phyloP scores from a whole-genome alignment of 768 basidiomycete genomes.

The Myochromella boudieri region DNA sequence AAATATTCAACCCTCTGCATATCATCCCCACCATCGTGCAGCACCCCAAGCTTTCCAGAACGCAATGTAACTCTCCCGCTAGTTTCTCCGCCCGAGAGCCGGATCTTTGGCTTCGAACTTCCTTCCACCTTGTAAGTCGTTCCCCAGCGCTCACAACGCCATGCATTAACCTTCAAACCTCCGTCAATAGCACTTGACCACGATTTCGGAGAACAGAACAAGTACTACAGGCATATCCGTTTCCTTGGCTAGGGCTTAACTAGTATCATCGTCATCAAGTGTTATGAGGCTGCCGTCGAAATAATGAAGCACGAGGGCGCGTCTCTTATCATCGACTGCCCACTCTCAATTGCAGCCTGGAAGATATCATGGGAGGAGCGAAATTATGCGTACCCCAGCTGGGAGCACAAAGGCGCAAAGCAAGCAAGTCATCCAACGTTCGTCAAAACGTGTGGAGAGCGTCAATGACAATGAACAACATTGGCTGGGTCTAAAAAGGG shows the following conservation, averaged over 20 bases:
- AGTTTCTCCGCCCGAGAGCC: slow-evolving; percentile 38
- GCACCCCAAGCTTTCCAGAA: slow-evolving; percentile 23
- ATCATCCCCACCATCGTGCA: slow-evolving; percentile 28
- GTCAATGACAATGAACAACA: no score
- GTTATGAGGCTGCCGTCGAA: slow-evolving; percentile 57
- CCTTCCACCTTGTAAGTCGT: slow-evolving; percentile 41
- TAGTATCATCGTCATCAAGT: slow-evolving; percentile 45
- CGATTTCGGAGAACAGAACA: slow-evolving; percentile 57
- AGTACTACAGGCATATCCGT: slow-evolving; percentile 62
- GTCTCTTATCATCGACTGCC: no score
- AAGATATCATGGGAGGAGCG: no score
- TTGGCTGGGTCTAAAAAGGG: no score
- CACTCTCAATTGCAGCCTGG: no score
- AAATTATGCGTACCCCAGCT: no score
- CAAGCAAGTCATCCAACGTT: no score
- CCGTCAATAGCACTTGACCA: slow-evolving; percentile 33
- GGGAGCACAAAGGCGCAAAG: no score
- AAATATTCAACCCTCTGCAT: slow-evolving; percentile 28
- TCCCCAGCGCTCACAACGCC: no score
- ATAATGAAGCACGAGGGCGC: slow-evolving; percentile 71
- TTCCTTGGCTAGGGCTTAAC: slow-evolving; percentile 50
- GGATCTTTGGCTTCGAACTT: slow-evolving; percentile 38
- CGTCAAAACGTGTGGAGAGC: no score
- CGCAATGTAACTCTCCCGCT: slow-evolving; percentile 37
- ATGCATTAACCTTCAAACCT: background rate